Base-by-base conservation (phyloP, 2,329 filamentous ascomycete genomes). In the Xylogone sp. region DNA sequence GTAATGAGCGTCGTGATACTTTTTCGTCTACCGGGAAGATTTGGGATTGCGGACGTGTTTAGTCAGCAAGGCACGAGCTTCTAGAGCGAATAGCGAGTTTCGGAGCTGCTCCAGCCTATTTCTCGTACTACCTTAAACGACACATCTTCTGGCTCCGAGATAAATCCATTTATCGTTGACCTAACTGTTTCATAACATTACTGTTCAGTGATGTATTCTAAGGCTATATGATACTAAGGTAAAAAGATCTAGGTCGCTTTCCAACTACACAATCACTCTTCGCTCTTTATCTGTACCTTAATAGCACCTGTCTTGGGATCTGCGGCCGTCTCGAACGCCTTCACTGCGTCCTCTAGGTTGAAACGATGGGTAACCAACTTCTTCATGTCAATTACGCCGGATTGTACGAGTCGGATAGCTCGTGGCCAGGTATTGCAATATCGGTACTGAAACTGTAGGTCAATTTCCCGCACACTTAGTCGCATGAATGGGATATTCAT, bases 401-500 rank as follows among this genome's bases (percentile, higher is more conserved):
- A 90, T 75, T 90, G 83, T 34, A 97, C 80, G 58, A 97, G 75
- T 45, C 92, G 82, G 60, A 97, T 97, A 43, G 94, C 93, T 56
- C 90, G 83, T 29, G 93, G 94, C 93, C 93, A 97, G 20, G 90
- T 96, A 75, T 97, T 97, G 74, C 81, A 82, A 76, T 97, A 97
- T 55, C 94, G 83, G 76, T 97, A 97, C 75, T 97, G 93, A 71
- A 97, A 94, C 74, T 96, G 90, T 54, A 97, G 77, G 71, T 97
- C 93, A 61, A 97, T 88, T 74, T 97, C 94, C 57, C 89, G 82
- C 5, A 92, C 93, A 63, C 87, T 93, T 52, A 93, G 81, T 48
- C 90, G 77, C 93, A 97, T 97, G 71, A 97, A 97, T 22, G 93
- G 93, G 57, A 97, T 87, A 71, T 83, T 90, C 76, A 97, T 94